phyloP scores from a whole-genome alignment of 768 basidiomycete species.

The Pisolithus orientalis region DNA sequence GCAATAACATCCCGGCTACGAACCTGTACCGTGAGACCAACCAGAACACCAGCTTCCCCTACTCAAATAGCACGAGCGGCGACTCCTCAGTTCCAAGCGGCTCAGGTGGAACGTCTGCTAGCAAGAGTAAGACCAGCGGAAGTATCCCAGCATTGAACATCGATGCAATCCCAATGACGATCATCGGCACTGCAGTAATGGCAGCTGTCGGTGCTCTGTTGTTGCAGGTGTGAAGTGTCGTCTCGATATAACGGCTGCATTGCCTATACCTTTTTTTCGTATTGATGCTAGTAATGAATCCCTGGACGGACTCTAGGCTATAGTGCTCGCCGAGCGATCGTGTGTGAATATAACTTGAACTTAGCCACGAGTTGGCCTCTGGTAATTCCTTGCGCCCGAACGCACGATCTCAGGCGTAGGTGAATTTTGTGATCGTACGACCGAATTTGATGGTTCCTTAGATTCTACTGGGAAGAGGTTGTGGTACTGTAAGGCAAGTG shows the following conservation, averaged over 20 bases:
- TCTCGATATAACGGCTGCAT: no score
- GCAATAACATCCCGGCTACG: constrained; percentile 53
- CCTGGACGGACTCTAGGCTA: no score
- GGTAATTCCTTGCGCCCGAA: no score
- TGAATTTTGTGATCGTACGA: no score
- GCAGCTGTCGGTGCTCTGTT: constrained; percentile 8
- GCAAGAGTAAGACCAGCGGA: constrained; percentile 1
- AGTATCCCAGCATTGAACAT: constrained; percentile 6
- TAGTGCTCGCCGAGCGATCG: no score
- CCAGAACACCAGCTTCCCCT: constrained; percentile 62
- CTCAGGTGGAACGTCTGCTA: constrained; percentile 1
- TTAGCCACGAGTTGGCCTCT: no score
- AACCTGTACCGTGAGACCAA: constrained; percentile 86
- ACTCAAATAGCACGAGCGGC: constrained; percentile 28
- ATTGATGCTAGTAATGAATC: not conserved
- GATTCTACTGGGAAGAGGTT: no score
- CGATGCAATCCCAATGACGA: constrained; percentile 9
- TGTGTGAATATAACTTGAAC: no score
- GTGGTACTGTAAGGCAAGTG: no score
- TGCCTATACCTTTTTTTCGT: not conserved
- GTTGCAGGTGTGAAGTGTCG: constrained; percentile 3
- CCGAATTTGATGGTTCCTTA: no score
- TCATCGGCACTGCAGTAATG: constrained; percentile 8
- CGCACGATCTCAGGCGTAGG: no score
- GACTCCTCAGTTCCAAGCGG: constrained; percentile 9